These are phyloP conservation scores for Globisporangium sylvaticum DNA, from an alignment of 352 stramenopile species.

Conservation along the genomic window DNA sequence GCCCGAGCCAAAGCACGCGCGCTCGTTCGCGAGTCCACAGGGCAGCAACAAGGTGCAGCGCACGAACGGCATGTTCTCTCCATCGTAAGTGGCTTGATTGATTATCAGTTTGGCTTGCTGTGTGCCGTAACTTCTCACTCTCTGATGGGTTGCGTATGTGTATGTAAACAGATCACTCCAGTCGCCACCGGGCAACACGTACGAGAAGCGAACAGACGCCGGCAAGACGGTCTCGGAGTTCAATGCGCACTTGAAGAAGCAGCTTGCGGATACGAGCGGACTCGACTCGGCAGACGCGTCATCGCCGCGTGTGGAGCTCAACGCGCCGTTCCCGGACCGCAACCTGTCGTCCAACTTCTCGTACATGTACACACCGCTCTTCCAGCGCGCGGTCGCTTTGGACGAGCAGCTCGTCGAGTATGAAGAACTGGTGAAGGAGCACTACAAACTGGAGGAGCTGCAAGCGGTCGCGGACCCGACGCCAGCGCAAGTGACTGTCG, in stretches of 20 bases:
- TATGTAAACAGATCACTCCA: constrained; percentile 41
- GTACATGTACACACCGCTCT: constrained; percentile 86
- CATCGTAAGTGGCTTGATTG: constrained; percentile 29
- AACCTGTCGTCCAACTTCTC: constrained; percentile 53
- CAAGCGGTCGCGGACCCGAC: constrained; percentile 72
- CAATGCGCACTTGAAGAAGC: constrained; percentile 64
- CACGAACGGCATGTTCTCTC: constrained; percentile 73
- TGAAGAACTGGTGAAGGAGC: constrained; percentile 63
- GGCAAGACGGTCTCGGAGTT: constrained; percentile 80
- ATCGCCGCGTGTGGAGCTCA: constrained; percentile 20
- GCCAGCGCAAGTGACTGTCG: constrained; percentile 67
- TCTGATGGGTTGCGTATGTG: neutral
- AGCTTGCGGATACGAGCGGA: constrained; percentile 23
- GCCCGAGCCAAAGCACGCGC: constrained; percentile 62
- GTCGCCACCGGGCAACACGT: constrained; percentile 63
- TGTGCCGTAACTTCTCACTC: neutral
- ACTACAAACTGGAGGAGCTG: constrained; percentile 58
- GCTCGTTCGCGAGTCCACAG: constrained; percentile 52
- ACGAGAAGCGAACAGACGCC: constrained; percentile 73
- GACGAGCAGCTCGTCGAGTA: constrained; percentile 78
- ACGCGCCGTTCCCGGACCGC: constrained; percentile 45
- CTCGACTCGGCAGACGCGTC: constrained; percentile 9
- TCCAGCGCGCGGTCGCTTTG: constrained; percentile 68
- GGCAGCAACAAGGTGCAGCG: constrained; percentile 60
- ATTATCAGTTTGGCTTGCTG: neutral